Evolutionary conservation across 306 rosid genomes (phyloP), one percentile per base, ranked within the genome.

Genomic region (Vigna hirtella): DNA sequence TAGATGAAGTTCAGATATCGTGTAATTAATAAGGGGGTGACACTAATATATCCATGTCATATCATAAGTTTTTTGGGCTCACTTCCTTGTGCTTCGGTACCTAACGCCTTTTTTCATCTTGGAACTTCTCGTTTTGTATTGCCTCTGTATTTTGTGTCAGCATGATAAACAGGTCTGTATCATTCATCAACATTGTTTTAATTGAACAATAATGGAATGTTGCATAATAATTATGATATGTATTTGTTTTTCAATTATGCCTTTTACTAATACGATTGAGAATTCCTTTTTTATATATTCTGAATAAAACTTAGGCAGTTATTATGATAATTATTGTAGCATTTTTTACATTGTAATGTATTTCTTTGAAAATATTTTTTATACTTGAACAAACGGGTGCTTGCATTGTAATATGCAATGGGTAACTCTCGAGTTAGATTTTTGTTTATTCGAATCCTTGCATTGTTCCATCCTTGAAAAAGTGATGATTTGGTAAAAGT

Each of bases 21-120:
- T 90, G 90, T 85, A 86, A 62, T 78, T 65, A 85, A 87, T 86
- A 86, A 85, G 48, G 55, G 24, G 24, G 28, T 32, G 74, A 63
- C 20, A 17, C 66, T 20, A 38, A 50, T 40, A n/a, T 82, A 59
- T 59, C 63, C 65, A 51, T 74, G 78, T 50, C 18, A 38, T 66
- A 55, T 42, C 79, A 64, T 28, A 40, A 42, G 53, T 62, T 49
- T 72, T 50, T 58, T 40, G 62, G 57, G 51, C 49, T 50, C 81
- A 18, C 26, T 62, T 34, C 58, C 66, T 10, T 40, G 51, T 18
- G 11, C 58, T 55, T 53, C 40, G 12, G 1, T 66, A 74, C 20
- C 47, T 42, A 42, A 42, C 70, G 10, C 70, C 17, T 32, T 73
- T 74, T 80, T 74, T 80, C 71, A 24, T 71, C 16, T 15, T n/a